These are phyloP conservation scores for Annulohypoxylon maeteangense DNA, from an alignment of 495 filamentous ascomycete species.

Conservation along the genomic window DNA sequence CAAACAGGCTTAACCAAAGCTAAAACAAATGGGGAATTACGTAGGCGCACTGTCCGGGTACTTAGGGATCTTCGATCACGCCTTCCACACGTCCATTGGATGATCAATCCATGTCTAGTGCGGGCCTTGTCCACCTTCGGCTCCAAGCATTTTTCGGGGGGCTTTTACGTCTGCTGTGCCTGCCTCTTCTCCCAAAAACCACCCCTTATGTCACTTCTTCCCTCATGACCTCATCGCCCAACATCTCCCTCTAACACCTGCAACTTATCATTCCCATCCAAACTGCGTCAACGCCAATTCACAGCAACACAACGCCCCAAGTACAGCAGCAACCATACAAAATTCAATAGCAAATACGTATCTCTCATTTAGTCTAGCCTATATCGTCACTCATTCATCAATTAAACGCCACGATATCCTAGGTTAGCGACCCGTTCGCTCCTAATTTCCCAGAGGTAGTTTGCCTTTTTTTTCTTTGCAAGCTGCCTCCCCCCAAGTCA, in stretches of 20 bases:
- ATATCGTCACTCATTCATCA: slow-evolving; percentile 45
- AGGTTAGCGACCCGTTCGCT: slow-evolving; percentile 31
- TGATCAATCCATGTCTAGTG: slow-evolving; percentile 41
- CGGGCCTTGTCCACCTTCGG: slow-evolving; percentile 45
- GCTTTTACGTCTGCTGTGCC: slow-evolving; percentile 52
- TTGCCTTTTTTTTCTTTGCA: slow-evolving; percentile 44
- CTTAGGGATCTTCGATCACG: slow-evolving; percentile 48
- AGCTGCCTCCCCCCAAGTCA: slow-evolving; percentile 47
- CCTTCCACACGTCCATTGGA: slow-evolving; percentile 45
- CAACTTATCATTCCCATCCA: slow-evolving; percentile 42
- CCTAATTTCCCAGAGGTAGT: slow-evolving; percentile 45
- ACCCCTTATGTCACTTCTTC: slow-evolving; percentile 55
- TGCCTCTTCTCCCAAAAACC: slow-evolving; percentile 51
- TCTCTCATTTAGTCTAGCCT: slow-evolving; percentile 22
- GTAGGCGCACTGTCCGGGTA: slow-evolving; percentile 46
- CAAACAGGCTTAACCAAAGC: slow-evolving; percentile 33
- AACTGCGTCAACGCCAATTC: slow-evolving; percentile 35
- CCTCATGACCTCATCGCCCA: slow-evolving; percentile 54
- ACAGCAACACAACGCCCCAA: slow-evolving; percentile 19
- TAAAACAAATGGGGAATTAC: slow-evolving; percentile 22
- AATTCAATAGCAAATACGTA: not conserved
- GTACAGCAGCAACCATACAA: slow-evolving; percentile 4
- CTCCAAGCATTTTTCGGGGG: slow-evolving; percentile 50
- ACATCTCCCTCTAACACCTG: slow-evolving; percentile 44
- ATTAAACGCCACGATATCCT: slow-evolving; percentile 42